Percentiles rank a stretch among this genome's conserved stretches.
Conservation (phyloP, 2,329 filamentous ascomycete species). For the Fusarium chuoi region DNA sequence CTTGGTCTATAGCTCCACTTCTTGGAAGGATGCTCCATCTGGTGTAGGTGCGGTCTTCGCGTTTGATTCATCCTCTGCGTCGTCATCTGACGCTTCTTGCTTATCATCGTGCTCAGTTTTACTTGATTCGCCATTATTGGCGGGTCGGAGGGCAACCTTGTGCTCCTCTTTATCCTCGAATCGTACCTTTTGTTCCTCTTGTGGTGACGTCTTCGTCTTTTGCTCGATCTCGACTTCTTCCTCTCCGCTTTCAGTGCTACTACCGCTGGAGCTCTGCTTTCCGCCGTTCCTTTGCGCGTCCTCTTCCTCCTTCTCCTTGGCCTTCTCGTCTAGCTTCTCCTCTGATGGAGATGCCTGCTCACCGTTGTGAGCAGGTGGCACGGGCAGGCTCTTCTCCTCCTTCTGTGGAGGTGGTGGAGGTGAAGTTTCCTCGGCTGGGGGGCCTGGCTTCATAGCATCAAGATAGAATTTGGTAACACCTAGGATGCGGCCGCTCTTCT, state of each 20-base stretch:
- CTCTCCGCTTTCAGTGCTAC: conserved; percentile 38
- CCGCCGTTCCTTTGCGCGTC: conserved; percentile 34
- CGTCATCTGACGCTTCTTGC: conserved; percentile 48
- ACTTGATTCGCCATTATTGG: conserved; percentile 44
- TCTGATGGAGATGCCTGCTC: conserved; percentile 40
- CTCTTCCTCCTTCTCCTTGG: conserved; percentile 37
- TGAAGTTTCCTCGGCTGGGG: conserved; percentile 50
- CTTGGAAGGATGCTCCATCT: conserved; percentile 70
- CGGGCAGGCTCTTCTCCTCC: conserved; percentile 46
- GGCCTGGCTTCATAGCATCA: conserved; percentile 72
- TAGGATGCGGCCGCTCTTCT: conserved; percentile 89
- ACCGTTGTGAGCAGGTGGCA: conserved; percentile 38
- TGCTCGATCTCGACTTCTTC: conserved; percentile 48
- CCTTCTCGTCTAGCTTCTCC: conserved; percentile 45
- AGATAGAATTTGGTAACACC: conserved; percentile 97
- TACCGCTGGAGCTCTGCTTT: conserved; percentile 31
- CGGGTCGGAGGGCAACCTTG: conserved; percentile 61
- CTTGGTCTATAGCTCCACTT: conserved; percentile 64
- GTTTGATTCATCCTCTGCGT: conserved; percentile 48
- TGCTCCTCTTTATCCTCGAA: conserved; percentile 66
- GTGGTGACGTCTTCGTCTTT: conserved; percentile 47
- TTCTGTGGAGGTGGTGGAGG: conserved; percentile 48
- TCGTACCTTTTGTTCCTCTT: conserved; percentile 66
- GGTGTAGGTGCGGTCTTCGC: conserved; percentile 59
- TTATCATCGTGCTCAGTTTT: conserved; percentile 47